Conservation (phyloP, 768 basidiomycete genomes). For the Megacollybia marginata region DNA sequence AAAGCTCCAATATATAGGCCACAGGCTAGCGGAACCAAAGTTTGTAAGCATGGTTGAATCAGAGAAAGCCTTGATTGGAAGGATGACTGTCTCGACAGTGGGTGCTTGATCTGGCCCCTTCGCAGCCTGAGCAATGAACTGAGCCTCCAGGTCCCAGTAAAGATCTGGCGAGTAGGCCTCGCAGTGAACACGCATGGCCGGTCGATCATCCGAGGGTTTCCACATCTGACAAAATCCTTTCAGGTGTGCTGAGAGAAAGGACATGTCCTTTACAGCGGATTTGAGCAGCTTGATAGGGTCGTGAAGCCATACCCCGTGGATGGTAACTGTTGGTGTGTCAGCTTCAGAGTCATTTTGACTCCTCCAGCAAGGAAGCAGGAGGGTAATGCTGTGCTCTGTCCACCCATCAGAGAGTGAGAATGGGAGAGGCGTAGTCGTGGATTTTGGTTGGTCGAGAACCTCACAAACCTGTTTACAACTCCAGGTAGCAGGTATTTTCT, state of each 20-base stretch:
- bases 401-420: conserved; percentile 8
- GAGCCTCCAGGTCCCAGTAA: too few species aligned
- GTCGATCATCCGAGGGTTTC: too few species aligned
- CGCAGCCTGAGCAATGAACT: too few species aligned
- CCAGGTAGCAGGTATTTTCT: conserved; percentile 7
- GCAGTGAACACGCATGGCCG: too few species aligned
- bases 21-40: too few species aligned
- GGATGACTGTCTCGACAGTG: too few species aligned
- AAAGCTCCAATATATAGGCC: too few species aligned
- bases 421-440: not conserved
- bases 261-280: conserved; percentile 9
- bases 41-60: too few species aligned
- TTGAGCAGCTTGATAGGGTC: conserved; percentile 17
- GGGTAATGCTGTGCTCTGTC: conserved; percentile 4
- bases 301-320: conserved; percentile 19
- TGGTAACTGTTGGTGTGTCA: conserved; percentile 12
- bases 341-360: conserved; percentile 6
- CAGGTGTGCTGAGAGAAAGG: conserved; percentile 11
- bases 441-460: not conserved
- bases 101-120: too few species aligned
- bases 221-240: conserved; percentile 16
- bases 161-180: too few species aligned
- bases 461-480: conserved; percentile 8
- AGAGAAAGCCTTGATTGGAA: too few species aligned
- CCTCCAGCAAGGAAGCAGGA: conserved; percentile 8